phyloP scores from a whole-genome alignment of 2,329 filamentous ascomycete species.

The Aspergillus sp. region DNA sequence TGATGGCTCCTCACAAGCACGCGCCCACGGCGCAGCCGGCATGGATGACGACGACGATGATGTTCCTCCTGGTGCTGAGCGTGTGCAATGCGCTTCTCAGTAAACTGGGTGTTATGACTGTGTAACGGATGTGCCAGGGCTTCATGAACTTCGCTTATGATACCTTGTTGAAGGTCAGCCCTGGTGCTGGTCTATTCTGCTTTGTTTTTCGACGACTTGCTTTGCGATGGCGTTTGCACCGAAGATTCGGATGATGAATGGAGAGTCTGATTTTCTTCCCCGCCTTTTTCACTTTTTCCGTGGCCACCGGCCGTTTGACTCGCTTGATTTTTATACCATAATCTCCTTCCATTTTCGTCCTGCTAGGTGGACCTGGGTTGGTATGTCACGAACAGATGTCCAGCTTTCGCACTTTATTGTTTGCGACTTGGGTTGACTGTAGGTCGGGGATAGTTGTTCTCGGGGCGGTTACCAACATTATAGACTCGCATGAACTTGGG shows the following conservation, averaged over 20 bases:
- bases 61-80: conserved; percentile 49
- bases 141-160: conserved; percentile 38
- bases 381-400: conserved; percentile 18
- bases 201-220: conserved; percentile 28
- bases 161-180: conserved; percentile 31
- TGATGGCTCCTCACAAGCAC: conserved; percentile 61
- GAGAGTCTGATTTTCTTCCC: conserved; percentile 21
- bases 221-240: conserved; percentile 38
- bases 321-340: conserved; percentile 22
- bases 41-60: conserved; percentile 73
- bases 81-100: conserved; percentile 54
- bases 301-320: conserved; percentile 13
- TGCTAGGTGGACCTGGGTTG: conserved; percentile 15
- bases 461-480: conserved; percentile 20
- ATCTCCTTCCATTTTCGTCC: conserved; percentile 20
- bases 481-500: conserved; percentile 26
- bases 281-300: conserved; percentile 13
- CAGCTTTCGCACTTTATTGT: conserved; percentile 11
- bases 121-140: conserved; percentile 23
- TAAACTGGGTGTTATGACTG: conserved; percentile 30
- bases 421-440: conserved; percentile 13
- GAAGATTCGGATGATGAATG: conserved; percentile 33
- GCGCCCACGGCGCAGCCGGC: conserved; percentile 65
- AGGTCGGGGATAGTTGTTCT: conserved; percentile 12
- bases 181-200: conserved; percentile 22